Base-by-base conservation (phyloP, 2,329 filamentous ascomycete species). In the Blastomyces emzantsi region DNA sequence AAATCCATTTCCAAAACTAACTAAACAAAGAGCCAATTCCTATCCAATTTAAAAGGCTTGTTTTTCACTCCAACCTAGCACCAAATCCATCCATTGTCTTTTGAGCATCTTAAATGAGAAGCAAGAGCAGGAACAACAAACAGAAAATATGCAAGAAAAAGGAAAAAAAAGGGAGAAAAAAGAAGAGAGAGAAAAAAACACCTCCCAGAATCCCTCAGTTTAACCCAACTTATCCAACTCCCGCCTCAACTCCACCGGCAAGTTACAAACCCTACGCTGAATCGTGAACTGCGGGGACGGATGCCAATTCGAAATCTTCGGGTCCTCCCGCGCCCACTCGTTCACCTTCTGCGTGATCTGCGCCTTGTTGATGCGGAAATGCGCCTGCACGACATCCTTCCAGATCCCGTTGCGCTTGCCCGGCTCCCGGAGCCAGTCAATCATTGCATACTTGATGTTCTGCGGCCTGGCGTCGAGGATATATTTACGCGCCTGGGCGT, bases 311-410 rank as follows among this genome's bases (percentile, higher is more conserved):
- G n/a, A 41, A 19, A 39, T 13, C n/a, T 3, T 19, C 13, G 30
- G 22, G 55, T 55, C 60, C 28, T 77, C 79, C 61, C 70, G 80
- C 54, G 71, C 73, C 33, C 84, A 87, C 72, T 72, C 85, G n/a
- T 72, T 81, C 64, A 67, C 60, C 28, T 62, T 66, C 15, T 55
- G 51, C 39, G 69, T 4, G 28, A 68, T 64, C 41, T 66, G 66
- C 28, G 19, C 60, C 30, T 45, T 43, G 54, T 69, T 66, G 30
- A 64, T 55, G 25, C 5, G 13, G 65, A 70, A 69, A 62, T 70
- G 66, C 11, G 63, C 54, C 22, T 55, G 64, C 28, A 68, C 60
- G 47, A 66, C 62, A 19, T 66, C 61, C 43, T 60, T 60, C 68
- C 67, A 70, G 11, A 70, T 54, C n/a, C 67, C 67, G 6, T 67